Conservation (phyloP, 305 asterid genomes). For the Fraxinus paxiana region DNA sequence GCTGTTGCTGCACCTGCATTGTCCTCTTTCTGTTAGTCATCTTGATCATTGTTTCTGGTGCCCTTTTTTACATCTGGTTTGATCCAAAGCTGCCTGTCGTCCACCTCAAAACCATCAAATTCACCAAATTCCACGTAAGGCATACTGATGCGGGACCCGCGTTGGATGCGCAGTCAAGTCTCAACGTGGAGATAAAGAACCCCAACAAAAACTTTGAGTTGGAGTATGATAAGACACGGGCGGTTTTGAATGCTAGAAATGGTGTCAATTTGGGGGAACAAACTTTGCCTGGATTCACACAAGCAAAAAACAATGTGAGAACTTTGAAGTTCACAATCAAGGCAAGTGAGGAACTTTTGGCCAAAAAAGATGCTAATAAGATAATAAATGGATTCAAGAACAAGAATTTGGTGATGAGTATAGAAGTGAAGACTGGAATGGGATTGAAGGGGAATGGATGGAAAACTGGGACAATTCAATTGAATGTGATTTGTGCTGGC, state of each 20-base stretch:
- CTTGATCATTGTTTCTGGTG: constrained; percentile 20
- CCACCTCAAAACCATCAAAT: constrained; percentile 35
- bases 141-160: constrained; percentile 21
- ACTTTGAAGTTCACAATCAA: constrained; percentile 26
- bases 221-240: constrained; percentile 27
- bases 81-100: constrained; percentile 53
- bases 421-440: constrained; percentile 36
- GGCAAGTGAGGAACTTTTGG: constrained; percentile 21
- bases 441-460: constrained; percentile 33
- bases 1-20: constrained; percentile 40
- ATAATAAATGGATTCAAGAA: constrained; percentile 31
- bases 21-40: constrained; percentile 17
- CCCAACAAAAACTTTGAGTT: constrained; percentile 37
- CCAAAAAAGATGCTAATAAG: constrained; percentile 21
- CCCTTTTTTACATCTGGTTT: constrained; percentile 42
- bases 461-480: constrained; percentile 26
- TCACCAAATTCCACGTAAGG: constrained; percentile 32
- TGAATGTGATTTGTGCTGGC: constrained; percentile 35
- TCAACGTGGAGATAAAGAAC: constrained; percentile 34
- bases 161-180: constrained; percentile 26
- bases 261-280: constrained; percentile 36
- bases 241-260: constrained; percentile 21
- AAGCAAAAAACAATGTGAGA: constrained; percentile 31
- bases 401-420: constrained; percentile 34
- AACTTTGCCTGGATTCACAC: constrained; percentile 38